A percentile compares a stretch with the other conserved stretches of the same genome.
phyloP scores from a whole-genome alignment of 176 grass and related monocot species.

The Rhynchospora tenuis region DNA sequence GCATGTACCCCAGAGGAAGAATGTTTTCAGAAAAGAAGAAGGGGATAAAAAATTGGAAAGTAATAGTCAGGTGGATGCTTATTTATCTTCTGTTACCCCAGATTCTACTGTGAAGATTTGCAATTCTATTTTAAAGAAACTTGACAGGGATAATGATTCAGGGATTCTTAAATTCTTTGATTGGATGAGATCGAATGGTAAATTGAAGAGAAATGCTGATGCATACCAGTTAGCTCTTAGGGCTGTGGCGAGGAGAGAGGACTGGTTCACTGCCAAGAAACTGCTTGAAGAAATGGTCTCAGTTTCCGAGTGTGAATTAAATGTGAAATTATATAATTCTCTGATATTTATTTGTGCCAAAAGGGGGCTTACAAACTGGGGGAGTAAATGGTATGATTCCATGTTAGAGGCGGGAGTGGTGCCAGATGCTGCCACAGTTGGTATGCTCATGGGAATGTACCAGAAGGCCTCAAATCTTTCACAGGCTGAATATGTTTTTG shows the following conservation, averaged over 20 bases:
- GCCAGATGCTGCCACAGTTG: conserved; percentile 61
- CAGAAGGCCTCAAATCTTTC: conserved; percentile 57
- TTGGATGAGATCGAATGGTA: conserved; percentile 72
- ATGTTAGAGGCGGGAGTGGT: conserved; percentile 62
- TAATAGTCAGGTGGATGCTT: conserved; percentile 8
- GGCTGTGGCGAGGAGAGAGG: conserved; percentile 73
- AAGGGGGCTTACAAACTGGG: conserved; percentile 63
- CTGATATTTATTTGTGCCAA: conserved; percentile 87
- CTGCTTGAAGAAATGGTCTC: conserved; percentile 66
- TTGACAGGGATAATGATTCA: conserved; percentile 60
- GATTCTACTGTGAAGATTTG: conserved; percentile 57
- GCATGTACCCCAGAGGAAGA: conserved; percentile 12
- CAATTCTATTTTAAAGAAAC: conserved; percentile 54
- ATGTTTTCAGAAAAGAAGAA: conserved; percentile 8
- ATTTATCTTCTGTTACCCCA: conserved; percentile 28
- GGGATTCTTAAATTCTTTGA: conserved; percentile 60
- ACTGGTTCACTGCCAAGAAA: conserved; percentile 55
- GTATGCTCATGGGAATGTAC: conserved; percentile 92
- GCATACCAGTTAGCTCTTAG: conserved; percentile 76
- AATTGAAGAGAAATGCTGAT: conserved; percentile 51
- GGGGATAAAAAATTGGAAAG: conserved; percentile 8
- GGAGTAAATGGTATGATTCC: conserved; percentile 67
- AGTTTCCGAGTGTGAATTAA: conserved; percentile 39
- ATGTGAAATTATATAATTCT: conserved; percentile 59
- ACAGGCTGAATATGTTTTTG: conserved; percentile 62